These are phyloP conservation scores for Globisporangium splendens DNA, from an alignment of 352 stramenopile species.

Conservation along the genomic window DNA sequence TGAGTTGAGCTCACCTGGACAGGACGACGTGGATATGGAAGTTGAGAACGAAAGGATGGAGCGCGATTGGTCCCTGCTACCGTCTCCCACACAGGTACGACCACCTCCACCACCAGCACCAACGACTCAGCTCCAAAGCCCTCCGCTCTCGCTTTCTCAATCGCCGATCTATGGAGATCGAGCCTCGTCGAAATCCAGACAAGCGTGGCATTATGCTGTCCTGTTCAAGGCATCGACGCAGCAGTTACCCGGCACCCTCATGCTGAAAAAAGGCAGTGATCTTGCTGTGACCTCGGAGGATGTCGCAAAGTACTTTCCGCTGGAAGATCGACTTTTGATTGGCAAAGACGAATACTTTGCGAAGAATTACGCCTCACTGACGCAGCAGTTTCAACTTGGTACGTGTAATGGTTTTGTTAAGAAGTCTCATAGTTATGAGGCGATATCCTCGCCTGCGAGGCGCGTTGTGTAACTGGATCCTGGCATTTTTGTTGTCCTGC, in stretches of 20 bases:
- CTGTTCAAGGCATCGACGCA: constrained; percentile 58
- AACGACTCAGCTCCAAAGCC: background rate
- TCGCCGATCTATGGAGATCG: constrained; percentile 26
- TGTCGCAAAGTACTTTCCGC: constrained; percentile 53
- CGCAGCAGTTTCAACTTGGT: constrained; percentile 45
- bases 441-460: background rate
- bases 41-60: background rate
- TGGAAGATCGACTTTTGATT: constrained; percentile 59
- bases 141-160: background rate
- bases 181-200: constrained; percentile 23
- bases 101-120: too few species aligned
- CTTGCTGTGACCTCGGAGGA: constrained; percentile 39
- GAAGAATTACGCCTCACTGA: constrained; percentile 32
- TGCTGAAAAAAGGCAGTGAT: constrained; percentile 32
- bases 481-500: constrained; percentile 3
- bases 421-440: background rate
- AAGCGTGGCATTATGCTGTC: constrained; percentile 76
- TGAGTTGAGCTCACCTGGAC: background rate
- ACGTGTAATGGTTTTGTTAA: background rate
- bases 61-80: constrained; percentile 1
- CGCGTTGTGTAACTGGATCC: background rate
- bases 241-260: constrained; percentile 44
- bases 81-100: constrained; percentile 4
- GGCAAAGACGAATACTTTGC: constrained; percentile 51
- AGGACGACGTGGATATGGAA: constrained; percentile 9